These are phyloP conservation scores for Mycena alexandri DNA, from an alignment of 768 basidiomycete genomes.

Conservation along the genomic window DNA sequence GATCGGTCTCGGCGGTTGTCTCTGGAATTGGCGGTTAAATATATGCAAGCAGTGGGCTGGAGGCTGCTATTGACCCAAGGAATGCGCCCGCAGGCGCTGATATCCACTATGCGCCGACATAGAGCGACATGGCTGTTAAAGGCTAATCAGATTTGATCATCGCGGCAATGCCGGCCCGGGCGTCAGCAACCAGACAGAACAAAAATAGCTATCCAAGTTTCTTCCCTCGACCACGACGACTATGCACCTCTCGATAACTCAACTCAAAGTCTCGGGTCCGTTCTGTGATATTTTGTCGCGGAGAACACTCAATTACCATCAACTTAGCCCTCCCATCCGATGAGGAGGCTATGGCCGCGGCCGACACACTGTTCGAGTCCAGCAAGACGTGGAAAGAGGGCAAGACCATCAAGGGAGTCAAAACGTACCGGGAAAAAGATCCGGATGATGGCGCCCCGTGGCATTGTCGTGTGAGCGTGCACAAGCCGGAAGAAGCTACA, in stretches of 20 bases:
- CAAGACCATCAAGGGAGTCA: slow-evolving; percentile 70
- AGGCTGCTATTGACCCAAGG: background rate
- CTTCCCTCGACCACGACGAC: slow-evolving; percentile 40
- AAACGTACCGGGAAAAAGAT: slow-evolving; percentile 67
- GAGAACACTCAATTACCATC: slow-evolving; percentile 2
- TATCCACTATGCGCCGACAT: slow-evolving; percentile 27
- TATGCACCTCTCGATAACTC: slow-evolving; percentile 55
- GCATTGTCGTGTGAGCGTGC: slow-evolving; percentile 78
- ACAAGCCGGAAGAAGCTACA: slow-evolving; percentile 72
- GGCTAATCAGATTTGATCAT: background rate
- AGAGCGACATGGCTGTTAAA: background rate
- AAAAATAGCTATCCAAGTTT: slow-evolving; percentile 14
- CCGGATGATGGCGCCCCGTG: slow-evolving; percentile 71
- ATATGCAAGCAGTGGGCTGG: background rate
- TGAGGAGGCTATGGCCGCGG: slow-evolving; percentile 67
- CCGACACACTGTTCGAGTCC: slow-evolving; percentile 66
- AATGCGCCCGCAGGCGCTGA: slow-evolving; percentile 24
- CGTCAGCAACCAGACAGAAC: slow-evolving; percentile 7
- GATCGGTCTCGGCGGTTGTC: background rate
- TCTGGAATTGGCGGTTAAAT: background rate
- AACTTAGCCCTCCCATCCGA: slow-evolving; percentile 71
- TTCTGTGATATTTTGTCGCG: background rate
- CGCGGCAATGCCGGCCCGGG: background rate
- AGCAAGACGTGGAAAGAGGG: slow-evolving; percentile 75
- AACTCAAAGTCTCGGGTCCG: slow-evolving; percentile 55